A percentile compares a stretch with the other conserved stretches of the same genome.
Conservation (phyloP, 2,329 filamentous ascomycete species). For the Fusarium beomiforme region DNA sequence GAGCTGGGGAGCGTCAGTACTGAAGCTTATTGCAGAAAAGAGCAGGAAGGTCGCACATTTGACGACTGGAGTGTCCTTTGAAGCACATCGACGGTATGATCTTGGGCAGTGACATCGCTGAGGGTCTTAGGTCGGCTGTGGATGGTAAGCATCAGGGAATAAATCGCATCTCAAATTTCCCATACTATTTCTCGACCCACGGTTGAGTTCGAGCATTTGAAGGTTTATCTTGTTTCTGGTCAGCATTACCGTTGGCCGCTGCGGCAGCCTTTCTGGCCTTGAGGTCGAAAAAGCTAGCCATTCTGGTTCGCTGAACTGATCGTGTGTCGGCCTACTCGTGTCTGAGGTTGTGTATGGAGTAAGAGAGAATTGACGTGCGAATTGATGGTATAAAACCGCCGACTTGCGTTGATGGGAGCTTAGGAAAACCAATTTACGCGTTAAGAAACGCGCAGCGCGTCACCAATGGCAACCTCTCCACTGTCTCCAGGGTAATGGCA, state of each 20-base stretch:
- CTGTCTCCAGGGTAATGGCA: no score
- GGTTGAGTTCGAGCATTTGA: slow-evolving; percentile 76
- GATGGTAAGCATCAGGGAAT: slow-evolving; percentile 5
- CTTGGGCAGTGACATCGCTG: slow-evolving; percentile 94
- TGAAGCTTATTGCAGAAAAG: neutral
- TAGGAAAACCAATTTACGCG: slow-evolving; percentile 47
- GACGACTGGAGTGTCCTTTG: slow-evolving; percentile 93
- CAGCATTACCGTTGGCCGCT: slow-evolving; percentile 69
- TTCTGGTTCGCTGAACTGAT: slow-evolving; percentile 47
- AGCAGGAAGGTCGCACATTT: slow-evolving; percentile 68
- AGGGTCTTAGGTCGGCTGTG: slow-evolving; percentile 89
- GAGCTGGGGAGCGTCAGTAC: slow-evolving; percentile 58
- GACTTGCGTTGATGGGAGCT: slow-evolving; percentile 20
- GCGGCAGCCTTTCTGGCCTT: slow-evolving; percentile 88
- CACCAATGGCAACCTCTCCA: slow-evolving; percentile 15
- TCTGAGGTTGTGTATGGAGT: neutral
- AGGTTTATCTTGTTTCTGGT: slow-evolving; percentile 72
- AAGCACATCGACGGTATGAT: slow-evolving; percentile 94
- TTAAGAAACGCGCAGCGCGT: slow-evolving; percentile 36
- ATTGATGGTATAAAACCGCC: slow-evolving; percentile 1
- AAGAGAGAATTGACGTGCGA: neutral
- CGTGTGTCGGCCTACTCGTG: neutral
- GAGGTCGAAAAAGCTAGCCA: slow-evolving; percentile 95
- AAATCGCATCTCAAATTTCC: neutral
- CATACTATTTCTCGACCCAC: slow-evolving; percentile 99